Conservation (phyloP, 768 basidiomycete genomes). For the Sarcomyxa edulis region DNA sequence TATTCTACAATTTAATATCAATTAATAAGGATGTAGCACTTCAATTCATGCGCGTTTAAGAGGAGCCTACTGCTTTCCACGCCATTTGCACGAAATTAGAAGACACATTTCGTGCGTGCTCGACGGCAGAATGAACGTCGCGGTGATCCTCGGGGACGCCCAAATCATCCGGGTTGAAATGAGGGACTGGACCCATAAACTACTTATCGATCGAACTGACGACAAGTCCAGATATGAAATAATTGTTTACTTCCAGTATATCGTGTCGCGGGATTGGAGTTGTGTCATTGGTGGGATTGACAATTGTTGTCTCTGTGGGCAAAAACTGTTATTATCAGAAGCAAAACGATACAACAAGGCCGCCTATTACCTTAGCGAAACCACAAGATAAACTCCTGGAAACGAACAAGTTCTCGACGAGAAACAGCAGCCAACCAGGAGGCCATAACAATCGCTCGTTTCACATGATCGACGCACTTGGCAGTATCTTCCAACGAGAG, state of each 20-base stretch:
- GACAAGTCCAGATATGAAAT: conserved; percentile 66
- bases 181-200: conserved; percentile 64
- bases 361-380: conserved; percentile 56
- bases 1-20: conserved; percentile 42
- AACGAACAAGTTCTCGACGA: conserved; percentile 63
- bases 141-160: conserved; percentile 34
- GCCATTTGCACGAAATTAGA: conserved; percentile 39
- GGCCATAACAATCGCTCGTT: conserved; percentile 55
- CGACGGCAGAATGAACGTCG: conserved; percentile 35
- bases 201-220: conserved; percentile 71
- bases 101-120: conserved; percentile 43
- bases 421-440: conserved; percentile 66
- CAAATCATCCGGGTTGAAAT: conserved; percentile 43
- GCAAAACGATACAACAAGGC: neutral
- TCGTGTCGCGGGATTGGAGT: conserved; percentile 56
- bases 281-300: conserved; percentile 48
- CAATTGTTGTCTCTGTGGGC: conserved; percentile 41
- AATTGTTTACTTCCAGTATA: conserved; percentile 75
- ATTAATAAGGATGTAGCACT: too few species aligned
- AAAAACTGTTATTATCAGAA: conserved; percentile 11
- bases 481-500: conserved; percentile 45
- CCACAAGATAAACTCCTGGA: conserved; percentile 78
- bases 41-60: conserved; percentile 1
- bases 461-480: conserved; percentile 46
- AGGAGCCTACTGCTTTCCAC: conserved; percentile 47